Percentiles rank a stretch among this genome's conserved stretches.
phyloP scores from a whole-genome alignment of 1,284 basidiomycete species.

The Cronartium quercuum region DNA sequence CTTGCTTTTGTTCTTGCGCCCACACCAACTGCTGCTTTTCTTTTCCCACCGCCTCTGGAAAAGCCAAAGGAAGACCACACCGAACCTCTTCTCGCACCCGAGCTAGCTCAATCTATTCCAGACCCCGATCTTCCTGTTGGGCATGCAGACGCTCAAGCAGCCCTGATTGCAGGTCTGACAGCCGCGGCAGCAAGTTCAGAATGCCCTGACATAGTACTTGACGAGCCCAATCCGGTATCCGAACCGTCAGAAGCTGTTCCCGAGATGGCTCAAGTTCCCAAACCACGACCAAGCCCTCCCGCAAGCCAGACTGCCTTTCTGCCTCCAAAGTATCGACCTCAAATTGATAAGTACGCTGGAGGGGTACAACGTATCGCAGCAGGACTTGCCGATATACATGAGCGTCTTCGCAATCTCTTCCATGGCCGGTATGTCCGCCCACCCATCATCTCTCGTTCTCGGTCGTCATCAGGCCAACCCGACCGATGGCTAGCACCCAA shows the following conservation, averaged over 20 bases:
- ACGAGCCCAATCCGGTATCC: background rate
- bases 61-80: no score
- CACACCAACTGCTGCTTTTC: background rate
- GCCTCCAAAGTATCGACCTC: constrained; percentile 19
- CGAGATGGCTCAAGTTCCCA: background rate
- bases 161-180: constrained; percentile 4
- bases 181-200: constrained; percentile 8
- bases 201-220: background rate
- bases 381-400: constrained; percentile 20
- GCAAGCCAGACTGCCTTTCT: background rate
- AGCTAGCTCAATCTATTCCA: no score
- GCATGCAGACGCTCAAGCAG: background rate
- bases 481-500: constrained; percentile 16
- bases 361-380: constrained; percentile 29
- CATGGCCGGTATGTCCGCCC: constrained; percentile 15
- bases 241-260: background rate
- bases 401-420: constrained; percentile 24
- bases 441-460: background rate
- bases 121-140: no score
- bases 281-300: background rate
- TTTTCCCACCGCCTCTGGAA: background rate
- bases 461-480: background rate
- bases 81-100: no score
- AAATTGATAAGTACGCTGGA: constrained; percentile 31
- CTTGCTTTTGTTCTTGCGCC: constrained; percentile 3